These are phyloP conservation scores for Candida sp. DNA, from an alignment of 1,139 yeast genomes.

Conservation along the genomic window DNA sequence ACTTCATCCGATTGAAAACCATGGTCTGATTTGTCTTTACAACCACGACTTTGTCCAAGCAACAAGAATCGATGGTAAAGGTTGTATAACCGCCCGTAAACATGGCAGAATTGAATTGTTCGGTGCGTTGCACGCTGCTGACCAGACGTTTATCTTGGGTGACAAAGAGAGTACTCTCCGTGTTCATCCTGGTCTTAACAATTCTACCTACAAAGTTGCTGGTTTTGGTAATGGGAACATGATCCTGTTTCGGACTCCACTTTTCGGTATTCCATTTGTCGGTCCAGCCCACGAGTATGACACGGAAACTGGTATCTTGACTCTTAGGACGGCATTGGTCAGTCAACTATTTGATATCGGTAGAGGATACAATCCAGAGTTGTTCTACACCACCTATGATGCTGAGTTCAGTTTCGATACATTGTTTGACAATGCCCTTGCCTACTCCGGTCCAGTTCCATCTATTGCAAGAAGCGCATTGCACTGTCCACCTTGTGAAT, in stretches of 20 bases:
- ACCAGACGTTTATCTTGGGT: neutral
- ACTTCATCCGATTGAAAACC: neutral
- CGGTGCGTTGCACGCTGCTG: neutral
- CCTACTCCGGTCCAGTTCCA: neutral
- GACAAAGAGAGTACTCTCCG: neutral
- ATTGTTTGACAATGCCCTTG: slow-evolving; percentile 4
- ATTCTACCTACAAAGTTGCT: neutral
- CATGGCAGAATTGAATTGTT: neutral
- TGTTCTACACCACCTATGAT: neutral
- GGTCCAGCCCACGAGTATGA: slow-evolving; percentile 5
- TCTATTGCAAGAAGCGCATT: neutral
- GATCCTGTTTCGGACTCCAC: neutral
- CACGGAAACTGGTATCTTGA: neutral
- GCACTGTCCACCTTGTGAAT: neutral
- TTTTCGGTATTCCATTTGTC: slow-evolving; percentile 12
- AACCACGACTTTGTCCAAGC: neutral
- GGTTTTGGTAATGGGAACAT: slow-evolving; percentile 1
- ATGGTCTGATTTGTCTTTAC: neutral
- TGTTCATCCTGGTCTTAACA: neutral
- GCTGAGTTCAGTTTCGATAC: neutral
- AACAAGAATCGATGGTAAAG: neutral
- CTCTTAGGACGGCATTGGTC: neutral
- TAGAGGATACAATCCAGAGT: neutral
- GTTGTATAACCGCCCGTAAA: neutral
- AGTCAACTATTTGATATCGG: neutral